Percentiles rank a stretch among this genome's conserved stretches.
Conservation (phyloP, 2,329 filamentous ascomycete species). For the Colletotrichum euphorbiae region DNA sequence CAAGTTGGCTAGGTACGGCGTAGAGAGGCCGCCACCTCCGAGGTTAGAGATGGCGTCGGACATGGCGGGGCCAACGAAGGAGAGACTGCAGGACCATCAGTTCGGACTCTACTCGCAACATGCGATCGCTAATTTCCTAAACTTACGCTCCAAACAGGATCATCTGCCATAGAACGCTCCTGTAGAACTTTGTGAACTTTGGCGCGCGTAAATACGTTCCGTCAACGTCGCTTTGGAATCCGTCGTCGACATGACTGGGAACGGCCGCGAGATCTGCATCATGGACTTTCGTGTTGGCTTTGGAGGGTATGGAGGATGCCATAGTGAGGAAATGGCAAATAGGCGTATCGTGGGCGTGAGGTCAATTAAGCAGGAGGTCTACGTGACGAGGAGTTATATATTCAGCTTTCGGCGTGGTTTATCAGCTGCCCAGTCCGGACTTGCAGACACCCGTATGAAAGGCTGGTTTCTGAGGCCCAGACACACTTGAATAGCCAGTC, state of each 20-base stretch:
- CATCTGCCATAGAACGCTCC: slow-evolving; percentile 31
- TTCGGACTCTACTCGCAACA: background rate
- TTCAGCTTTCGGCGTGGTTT: background rate
- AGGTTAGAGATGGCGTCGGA: slow-evolving; percentile 35
- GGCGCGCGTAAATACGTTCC: slow-evolving; percentile 11
- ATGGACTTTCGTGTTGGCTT: slow-evolving; percentile 3
- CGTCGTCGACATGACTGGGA: slow-evolving; percentile 11
- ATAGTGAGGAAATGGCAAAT: background rate
- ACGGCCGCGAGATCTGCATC: slow-evolving; percentile 4
- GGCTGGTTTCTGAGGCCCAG: background rate
- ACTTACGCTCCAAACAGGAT: slow-evolving; percentile 31
- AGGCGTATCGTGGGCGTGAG: background rate
- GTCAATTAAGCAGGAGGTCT: background rate
- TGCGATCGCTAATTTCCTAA: fast-evolving
- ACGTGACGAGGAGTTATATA: background rate
- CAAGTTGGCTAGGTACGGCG: slow-evolving; percentile 31
- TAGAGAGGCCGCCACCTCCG: slow-evolving; percentile 30
- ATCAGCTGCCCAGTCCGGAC: background rate
- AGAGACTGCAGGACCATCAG: background rate
- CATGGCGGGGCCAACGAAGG: slow-evolving; percentile 32
- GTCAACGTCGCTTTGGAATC: background rate
- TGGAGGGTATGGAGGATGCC: slow-evolving; percentile 10
- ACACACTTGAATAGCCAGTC: background rate
- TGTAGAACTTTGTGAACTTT: slow-evolving; percentile 17
- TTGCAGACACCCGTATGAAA: background rate